These are phyloP conservation scores for Chlorencoelia australis DNA, from an alignment of 2,329 filamentous ascomycete species.

Conservation along the genomic window DNA sequence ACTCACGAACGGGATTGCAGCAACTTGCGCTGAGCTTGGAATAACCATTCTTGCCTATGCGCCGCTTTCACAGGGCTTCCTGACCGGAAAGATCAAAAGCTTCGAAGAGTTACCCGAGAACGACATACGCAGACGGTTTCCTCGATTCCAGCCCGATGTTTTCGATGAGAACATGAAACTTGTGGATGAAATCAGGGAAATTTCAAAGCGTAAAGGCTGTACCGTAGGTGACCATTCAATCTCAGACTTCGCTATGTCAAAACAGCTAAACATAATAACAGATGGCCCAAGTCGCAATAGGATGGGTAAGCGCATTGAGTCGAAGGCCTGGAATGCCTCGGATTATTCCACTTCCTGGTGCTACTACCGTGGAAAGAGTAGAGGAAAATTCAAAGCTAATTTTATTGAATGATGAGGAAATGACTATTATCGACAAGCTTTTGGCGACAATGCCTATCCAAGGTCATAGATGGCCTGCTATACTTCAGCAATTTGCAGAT, in stretches of 20 bases:
- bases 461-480: constrained; percentile 2
- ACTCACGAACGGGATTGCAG: constrained; percentile 26
- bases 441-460: constrained; percentile 5
- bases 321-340: constrained; percentile 3
- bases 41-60: constrained; percentile 55
- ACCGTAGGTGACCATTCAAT: constrained; percentile 28
- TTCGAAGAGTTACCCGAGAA: constrained; percentile 42
- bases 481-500: too few relatives aligned
- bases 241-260: background rate
- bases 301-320: constrained; percentile 2
- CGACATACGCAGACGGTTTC: constrained; percentile 39
- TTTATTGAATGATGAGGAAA: constrained; percentile 19
- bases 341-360: constrained; percentile 9
- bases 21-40: constrained; percentile 45
- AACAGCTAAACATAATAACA: background rate
- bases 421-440: constrained; percentile 20
- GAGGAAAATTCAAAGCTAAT: constrained; percentile 22
- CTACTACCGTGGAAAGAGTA: constrained; percentile 18
- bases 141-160: constrained; percentile 50
- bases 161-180: constrained; percentile 56
- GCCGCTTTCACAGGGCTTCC: constrained; percentile 55
- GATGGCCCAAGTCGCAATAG: constrained; percentile 5
- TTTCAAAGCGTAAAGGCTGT: constrained; percentile 49
- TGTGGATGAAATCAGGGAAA: constrained; percentile 41
- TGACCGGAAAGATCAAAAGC: constrained; percentile 40